phyloP scores from a whole-genome alignment of 2,329 filamentous ascomycete species.

The Colletotrichum camelliae region DNA sequence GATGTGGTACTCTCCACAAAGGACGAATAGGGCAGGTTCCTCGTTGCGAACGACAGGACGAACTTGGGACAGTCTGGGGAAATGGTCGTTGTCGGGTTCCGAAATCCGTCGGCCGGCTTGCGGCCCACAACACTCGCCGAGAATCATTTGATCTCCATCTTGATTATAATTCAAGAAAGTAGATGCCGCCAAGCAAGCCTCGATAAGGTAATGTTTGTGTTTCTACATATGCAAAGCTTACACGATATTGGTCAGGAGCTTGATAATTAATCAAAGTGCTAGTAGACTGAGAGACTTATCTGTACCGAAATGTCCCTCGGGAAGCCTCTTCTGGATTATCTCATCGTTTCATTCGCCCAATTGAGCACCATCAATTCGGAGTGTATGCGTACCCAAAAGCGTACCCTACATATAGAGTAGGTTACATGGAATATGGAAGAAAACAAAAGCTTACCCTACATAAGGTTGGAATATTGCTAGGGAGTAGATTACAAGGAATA shows the following conservation, averaged over 20 bases:
- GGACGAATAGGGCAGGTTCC: neutral
- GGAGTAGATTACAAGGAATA: too few species aligned
- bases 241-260: neutral
- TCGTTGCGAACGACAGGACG: neutral
- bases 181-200: neutral
- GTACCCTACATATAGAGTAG: too few species aligned
- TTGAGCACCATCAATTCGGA: neutral
- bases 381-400: too few species aligned
- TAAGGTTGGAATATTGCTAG: too few species aligned
- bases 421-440: too few species aligned
- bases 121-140: neutral
- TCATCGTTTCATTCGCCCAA: rapidly evolving
- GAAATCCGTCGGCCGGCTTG: neutral
- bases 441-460: too few species aligned
- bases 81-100: neutral
- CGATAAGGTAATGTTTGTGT: neutral
- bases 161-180: neutral
- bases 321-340: neutral
- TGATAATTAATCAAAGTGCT: neutral
- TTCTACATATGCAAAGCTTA: neutral
- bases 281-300: neutral
- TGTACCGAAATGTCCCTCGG: neutral
- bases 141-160: neutral
- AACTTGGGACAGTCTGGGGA: neutral
- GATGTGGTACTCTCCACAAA: neutral